Percentiles rank a stretch among this genome's conserved stretches.
Conservation (phyloP, 2,329 filamentous ascomycete species). For the Fusarium robinianum region DNA sequence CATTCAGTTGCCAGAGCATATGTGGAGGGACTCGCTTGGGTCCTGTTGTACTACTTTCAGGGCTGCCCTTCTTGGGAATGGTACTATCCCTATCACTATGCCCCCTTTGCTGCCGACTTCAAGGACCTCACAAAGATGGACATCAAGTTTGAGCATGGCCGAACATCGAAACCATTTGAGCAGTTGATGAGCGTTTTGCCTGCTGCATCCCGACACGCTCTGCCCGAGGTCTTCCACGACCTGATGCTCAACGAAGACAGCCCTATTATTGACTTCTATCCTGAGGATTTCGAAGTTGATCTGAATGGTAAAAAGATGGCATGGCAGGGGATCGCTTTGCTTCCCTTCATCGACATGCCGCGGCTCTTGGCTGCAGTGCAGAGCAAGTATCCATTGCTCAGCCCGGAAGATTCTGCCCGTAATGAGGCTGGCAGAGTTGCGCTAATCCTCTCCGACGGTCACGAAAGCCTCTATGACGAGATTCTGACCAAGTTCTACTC, state of each 20-base stretch:
- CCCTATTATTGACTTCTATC: slow-evolving; percentile 96
- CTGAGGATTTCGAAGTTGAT: slow-evolving; percentile 89
- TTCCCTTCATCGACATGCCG: slow-evolving; percentile 95
- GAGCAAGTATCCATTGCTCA: slow-evolving; percentile 79
- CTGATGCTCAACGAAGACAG: slow-evolving; percentile 89
- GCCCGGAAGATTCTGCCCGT: slow-evolving; percentile 73
- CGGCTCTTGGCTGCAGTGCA: slow-evolving; percentile 81
- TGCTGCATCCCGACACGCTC: slow-evolving; percentile 87
- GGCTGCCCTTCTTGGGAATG: slow-evolving; percentile 98
- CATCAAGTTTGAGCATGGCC: slow-evolving; percentile 81
- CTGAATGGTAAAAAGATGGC: slow-evolving; percentile 98
- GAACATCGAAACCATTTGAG: slow-evolving; percentile 88
- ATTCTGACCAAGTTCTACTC: slow-evolving; percentile 87
- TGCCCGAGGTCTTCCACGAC: slow-evolving; percentile 84
- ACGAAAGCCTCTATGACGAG: slow-evolving; percentile 80
- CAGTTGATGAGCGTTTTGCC: slow-evolving; percentile 98
- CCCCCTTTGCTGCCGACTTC: slow-evolving; percentile 95
- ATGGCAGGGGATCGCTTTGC: slow-evolving; percentile 92
- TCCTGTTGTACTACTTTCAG: slow-evolving; percentile 95
- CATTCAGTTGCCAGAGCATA: slow-evolving; percentile 89
- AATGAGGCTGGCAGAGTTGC: slow-evolving; percentile 83
- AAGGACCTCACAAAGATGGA: slow-evolving; percentile 78
- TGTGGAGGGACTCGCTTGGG: slow-evolving; percentile 93
- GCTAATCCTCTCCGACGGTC: slow-evolving; percentile 80
- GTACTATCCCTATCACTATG: slow-evolving; percentile 99